Conservation (phyloP, 805 yeast genomes). For the Metschnikowia aberdeeniae region DNA sequence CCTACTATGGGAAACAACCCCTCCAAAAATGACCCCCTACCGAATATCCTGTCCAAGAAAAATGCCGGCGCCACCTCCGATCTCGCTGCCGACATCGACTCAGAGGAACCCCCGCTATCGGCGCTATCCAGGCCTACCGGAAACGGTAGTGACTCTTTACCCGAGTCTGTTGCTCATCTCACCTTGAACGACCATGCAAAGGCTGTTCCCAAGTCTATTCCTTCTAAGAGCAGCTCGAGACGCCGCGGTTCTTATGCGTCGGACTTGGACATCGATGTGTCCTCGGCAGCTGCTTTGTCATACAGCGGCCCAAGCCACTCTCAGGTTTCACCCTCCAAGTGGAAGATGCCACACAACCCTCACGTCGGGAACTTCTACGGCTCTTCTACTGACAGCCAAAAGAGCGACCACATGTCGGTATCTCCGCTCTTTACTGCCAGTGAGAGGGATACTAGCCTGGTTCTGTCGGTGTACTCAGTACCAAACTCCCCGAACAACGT, state of each 20-base stretch:
- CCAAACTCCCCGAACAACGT: constrained; percentile 12
- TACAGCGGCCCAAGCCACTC: constrained; percentile 3
- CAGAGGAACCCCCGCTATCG: constrained; percentile 37
- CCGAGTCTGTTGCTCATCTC: constrained; percentile 4
- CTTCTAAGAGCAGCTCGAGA: constrained; percentile 5
- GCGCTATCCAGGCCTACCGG: constrained; percentile 38
- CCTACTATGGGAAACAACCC: constrained; percentile 63
- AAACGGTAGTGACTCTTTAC: constrained; percentile 16
- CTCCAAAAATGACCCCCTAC: constrained; percentile 49
- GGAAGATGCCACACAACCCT: constrained; percentile 3
- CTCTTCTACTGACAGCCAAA: constrained; percentile 42
- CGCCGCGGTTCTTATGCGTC: constrained; percentile 9
- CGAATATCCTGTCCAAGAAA: constrained; percentile 34
- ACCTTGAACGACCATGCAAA: constrained; percentile 1
- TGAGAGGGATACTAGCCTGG: constrained; percentile 34
- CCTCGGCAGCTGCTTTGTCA: constrained; percentile 39
- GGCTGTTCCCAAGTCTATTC: constrained; percentile 13
- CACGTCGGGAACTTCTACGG: constrained; percentile 16
- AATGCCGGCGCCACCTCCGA: constrained; percentile 23
- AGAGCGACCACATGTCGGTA: constrained; percentile 27
- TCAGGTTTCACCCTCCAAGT: constrained; percentile 6
- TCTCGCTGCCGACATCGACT: constrained; percentile 31
- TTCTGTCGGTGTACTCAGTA: constrained; percentile 32
- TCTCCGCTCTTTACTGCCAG: constrained; percentile 36
- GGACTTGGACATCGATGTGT: constrained; percentile 40